phyloP scores from a whole-genome alignment of 2,329 filamentous ascomycete genomes.

The Monilinia laxa region DNA sequence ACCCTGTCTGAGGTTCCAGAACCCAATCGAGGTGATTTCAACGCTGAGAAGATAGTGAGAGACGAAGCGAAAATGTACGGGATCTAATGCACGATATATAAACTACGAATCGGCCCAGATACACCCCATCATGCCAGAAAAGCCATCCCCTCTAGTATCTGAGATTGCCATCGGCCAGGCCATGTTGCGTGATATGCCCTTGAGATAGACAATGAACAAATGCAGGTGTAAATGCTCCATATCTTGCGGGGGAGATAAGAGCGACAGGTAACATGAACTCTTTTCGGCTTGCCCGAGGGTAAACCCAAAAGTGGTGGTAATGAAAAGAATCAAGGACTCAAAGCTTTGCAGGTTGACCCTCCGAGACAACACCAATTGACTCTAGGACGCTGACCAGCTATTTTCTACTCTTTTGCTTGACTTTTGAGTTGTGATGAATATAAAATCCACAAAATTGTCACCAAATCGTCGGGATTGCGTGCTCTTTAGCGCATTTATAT shows the following conservation, averaged over 20 bases:
- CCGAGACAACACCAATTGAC: neutral
- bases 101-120: neutral
- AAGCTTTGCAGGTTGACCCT: neutral
- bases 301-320: neutral
- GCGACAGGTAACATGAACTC: neutral
- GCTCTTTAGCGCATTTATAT: neutral
- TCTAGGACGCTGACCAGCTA: neutral
- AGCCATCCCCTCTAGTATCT: neutral
- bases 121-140: neutral
- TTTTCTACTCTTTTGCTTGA: neutral
- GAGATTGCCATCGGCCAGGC: neutral
- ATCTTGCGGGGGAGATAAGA: constrained; percentile 2
- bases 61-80: neutral
- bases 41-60: neutral
- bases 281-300: neutral
- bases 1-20: neutral
- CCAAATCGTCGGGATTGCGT: neutral
- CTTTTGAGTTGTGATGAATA: neutral
- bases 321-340: neutral
- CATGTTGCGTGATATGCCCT: constrained; percentile 13
- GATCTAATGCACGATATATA: neutral
- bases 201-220: neutral
- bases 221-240: neutral
- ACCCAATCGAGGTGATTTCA: neutral
- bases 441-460: neutral